phyloP scores from a whole-genome alignment of 2,329 filamentous ascomycete genomes.

The Exophiala mesophila region DNA sequence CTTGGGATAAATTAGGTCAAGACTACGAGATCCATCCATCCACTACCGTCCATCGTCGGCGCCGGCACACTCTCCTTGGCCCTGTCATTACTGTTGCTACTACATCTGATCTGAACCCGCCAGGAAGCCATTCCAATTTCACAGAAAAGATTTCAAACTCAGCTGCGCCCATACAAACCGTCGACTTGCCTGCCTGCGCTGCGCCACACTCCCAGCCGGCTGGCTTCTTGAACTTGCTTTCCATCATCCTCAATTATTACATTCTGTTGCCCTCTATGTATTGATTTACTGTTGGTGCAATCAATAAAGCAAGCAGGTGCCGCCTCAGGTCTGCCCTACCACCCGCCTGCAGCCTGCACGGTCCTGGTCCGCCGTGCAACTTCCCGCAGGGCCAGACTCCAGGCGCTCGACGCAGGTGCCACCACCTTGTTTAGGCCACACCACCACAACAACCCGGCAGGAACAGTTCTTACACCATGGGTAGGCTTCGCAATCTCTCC shows the following conservation, averaged over 20 bases:
- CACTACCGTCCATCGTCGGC: background rate
- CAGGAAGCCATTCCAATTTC: background rate
- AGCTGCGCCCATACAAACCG: background rate
- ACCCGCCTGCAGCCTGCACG: slow-evolving; percentile 1
- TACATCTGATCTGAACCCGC: background rate
- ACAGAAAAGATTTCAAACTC: background rate
- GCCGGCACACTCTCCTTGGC: background rate
- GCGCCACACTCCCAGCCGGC: slow-evolving; percentile 7
- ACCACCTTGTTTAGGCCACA: slow-evolving; percentile 8
- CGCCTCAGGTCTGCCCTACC: too few relatives aligned
- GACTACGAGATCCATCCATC: background rate
- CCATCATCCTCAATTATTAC: too few relatives aligned
- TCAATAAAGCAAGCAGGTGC: too few relatives aligned
- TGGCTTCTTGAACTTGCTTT: background rate
- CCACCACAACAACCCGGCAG: background rate
- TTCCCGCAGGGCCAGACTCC: background rate
- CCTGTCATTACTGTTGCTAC: background rate
- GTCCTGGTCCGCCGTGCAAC: background rate
- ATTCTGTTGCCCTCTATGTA: too few relatives aligned
- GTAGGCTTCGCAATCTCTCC: slow-evolving; percentile 25
- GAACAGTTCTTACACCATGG: slow-evolving; percentile 11
- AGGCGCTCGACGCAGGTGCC: slow-evolving; percentile 1
- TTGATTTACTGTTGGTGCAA: too few relatives aligned
- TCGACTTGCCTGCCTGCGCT: slow-evolving; percentile 6
- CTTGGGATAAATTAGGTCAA: background rate